Conservation (phyloP, 345 rosid species). For the Garcia nutans region DNA sequence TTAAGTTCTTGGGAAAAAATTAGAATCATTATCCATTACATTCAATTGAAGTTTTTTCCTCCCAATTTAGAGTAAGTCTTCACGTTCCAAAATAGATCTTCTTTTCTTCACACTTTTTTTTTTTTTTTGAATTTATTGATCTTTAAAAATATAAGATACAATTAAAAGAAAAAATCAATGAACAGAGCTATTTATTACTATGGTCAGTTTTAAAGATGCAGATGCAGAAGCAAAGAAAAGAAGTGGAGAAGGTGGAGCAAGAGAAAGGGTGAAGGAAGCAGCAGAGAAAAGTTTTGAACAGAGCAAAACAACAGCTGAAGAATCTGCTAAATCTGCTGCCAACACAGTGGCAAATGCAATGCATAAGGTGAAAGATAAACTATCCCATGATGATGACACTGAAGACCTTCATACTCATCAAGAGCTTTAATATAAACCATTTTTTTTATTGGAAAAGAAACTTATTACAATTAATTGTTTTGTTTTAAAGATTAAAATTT, state of each 20-base stretch:
- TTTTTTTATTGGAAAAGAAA: too few relatives aligned
- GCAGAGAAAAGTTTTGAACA: constrained; percentile 43
- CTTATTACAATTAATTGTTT: too few relatives aligned
- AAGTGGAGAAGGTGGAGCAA: constrained; percentile 19
- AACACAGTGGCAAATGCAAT: background rate
- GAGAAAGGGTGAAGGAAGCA: constrained; percentile 53
- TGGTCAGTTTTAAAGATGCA: constrained; percentile 49
- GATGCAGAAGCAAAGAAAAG: constrained; percentile 19
- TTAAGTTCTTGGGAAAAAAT: constrained; percentile 56
- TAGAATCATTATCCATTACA: constrained; percentile 39
- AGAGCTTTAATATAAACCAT: constrained; percentile 12
- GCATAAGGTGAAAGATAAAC: background rate
- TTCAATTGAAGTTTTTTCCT: constrained; percentile 50
- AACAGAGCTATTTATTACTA: background rate
- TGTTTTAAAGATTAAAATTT: too few relatives aligned
- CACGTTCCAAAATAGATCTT: background rate
- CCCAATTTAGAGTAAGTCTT: constrained; percentile 59
- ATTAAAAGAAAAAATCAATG: too few relatives aligned
- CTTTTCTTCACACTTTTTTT: background rate
- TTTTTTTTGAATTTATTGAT: too few relatives aligned
- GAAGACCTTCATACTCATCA: background rate
- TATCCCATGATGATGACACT: background rate
- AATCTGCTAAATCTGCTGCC: constrained; percentile 43
- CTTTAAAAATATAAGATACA: too few relatives aligned
- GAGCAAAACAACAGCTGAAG: constrained; percentile 45